phyloP scores from a whole-genome alignment of 176 grass and related monocot species.

The Carex cristatella region DNA sequence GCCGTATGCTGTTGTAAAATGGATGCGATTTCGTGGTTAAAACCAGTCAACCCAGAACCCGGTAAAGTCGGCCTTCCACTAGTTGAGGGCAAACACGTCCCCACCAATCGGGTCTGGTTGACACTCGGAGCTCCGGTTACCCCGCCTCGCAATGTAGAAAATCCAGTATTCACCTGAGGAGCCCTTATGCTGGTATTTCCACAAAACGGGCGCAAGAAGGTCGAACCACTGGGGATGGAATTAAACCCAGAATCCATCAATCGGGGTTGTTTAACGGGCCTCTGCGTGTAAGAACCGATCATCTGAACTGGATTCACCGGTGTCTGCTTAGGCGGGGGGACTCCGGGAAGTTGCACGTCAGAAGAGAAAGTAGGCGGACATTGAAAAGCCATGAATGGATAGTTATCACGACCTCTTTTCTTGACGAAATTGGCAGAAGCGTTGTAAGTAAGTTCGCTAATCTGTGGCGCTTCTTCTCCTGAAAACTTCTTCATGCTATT shows the following conservation, averaged over 20 bases:
- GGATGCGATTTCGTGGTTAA: not conserved
- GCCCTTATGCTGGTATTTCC: not conserved
- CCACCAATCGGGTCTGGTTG: not conserved
- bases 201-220: not conserved
- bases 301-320: not conserved
- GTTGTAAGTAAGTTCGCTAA: constrained; percentile 21
- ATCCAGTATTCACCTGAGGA: constrained; percentile 10
- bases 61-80: not conserved
- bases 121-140: not conserved
- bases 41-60: not conserved
- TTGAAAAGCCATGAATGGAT: constrained; percentile 6
- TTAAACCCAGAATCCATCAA: constrained; percentile 5
- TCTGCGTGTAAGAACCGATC: not conserved
- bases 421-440: not conserved
- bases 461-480: constrained; percentile 12
- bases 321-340: not conserved
- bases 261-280: not conserved
- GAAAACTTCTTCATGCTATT: constrained; percentile 7
- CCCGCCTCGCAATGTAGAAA: not conserved
- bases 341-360: not conserved
- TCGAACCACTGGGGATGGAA: not conserved
- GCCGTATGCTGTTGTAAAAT: not conserved
- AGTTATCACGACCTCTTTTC: not conserved
- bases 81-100: not conserved
- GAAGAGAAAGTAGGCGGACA: not conserved